Evolutionary conservation across 441 rosid species (phyloP), one percentile per base, ranked within the genome.

Genomic region (Melastoma candidum): DNA sequence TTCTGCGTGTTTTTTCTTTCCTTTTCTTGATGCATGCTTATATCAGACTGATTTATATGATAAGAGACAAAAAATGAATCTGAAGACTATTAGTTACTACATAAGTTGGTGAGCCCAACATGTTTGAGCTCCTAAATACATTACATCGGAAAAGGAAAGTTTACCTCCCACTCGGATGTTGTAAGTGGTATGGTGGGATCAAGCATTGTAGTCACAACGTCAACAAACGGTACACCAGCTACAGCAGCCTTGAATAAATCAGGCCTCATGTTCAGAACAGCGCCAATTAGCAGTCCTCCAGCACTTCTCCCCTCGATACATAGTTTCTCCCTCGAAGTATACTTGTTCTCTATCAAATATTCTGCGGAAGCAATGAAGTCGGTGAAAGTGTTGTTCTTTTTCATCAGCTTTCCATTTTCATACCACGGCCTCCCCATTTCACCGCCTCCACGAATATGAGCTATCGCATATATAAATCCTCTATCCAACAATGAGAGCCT

Each of bases 391-490:
- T 83, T 92, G 47, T 79, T 85, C 66, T 92, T 92, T 72, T 73
- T 76, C 66, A 92, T 66, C 3, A 80, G 66, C 68, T 92, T 92
- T 62, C 98, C 98, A 57, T 83, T 79, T 74, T 92, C 98, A 53
- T 92, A 85, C 98, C 98, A 92, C 67, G 72, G 84, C 70, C 98
- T 85, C 57, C 98, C 96, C 89, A 92, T 79, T 74, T 92, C 98
- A 64, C 96, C 98, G 63, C 98, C 98, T 10, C 98, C 96, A 48
- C 98, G 94, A 64, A 92, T 58, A 57, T 92, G 98, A 59, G 96
- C 95, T 12, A 83, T 82, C 25, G 76, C 95, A 69, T 25, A 87
- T 47, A 85, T 68, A 59, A 92, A 83, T 51, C 98, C 95, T 49
- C 98, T 95, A 69, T 87, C 95, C 70, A 87, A 69, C 46, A 92